Evolutionary conservation across 805 yeast species (phyloP), one percentile per base, ranked within the genome.

Genomic region (Danielozyma ontarioensis): DNA sequence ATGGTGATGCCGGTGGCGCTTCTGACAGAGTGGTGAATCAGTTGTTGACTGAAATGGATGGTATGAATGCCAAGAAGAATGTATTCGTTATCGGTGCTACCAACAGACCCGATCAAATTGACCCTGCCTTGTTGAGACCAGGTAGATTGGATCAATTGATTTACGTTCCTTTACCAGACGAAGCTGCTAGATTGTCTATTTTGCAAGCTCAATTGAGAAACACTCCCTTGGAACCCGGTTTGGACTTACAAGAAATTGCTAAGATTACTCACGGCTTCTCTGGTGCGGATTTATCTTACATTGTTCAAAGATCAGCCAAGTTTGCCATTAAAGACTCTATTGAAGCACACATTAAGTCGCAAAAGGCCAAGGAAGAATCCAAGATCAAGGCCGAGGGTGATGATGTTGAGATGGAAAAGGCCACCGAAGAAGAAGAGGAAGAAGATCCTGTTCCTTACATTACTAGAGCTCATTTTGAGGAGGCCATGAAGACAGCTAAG

Each of bases 31-130:
- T 89, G 42, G 97, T 89, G 33, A 89, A 90, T 66, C 97, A 89
- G 69, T 76, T 89, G 57, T 76, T 89, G 60, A 88, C 97, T 6
- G 96, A 89, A 70, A 93, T 93, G 98, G 99, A 93, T 66, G 99
- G 99, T 78, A 93, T 93, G 98, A 93, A 93, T 59, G 96, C 97
- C 44, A 93, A 93, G 74, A 93, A 93, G 80, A 93, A 93, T 57
- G 98, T 93, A 24, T 93, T 93, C 57, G 97, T 93, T 36, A 87
- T 93, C 68, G 99, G 98, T 68, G 99, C 99, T 27, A 93, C 99
- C 36, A 93, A 93, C 69, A 81, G 99, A 73, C 99, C 99, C 26
- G 99, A 94, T 64, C 97, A 93, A 71, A 93, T 93, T 50, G 99
- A 93, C 59, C 97, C 98, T 16, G 98, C 98, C 23, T 78, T 93